Base-by-base conservation (phyloP, 306 rosid species). In the Chamaecrista fasciculata region DNA sequence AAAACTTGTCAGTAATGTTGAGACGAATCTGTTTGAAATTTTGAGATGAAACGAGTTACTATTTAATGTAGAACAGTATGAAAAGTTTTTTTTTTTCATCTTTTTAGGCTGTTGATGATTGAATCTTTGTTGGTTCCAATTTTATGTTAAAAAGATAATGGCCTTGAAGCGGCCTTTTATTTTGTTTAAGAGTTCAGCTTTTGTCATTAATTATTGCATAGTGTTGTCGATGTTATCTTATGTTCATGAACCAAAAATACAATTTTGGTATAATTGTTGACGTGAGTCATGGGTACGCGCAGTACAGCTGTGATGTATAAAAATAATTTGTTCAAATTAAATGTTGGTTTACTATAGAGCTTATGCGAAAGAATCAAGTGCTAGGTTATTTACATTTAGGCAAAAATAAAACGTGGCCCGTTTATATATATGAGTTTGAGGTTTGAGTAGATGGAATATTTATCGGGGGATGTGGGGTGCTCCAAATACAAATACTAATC, bases 141-240 rank as follows among this genome's bases (percentile, higher is more conserved):
- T 55, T 76, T 15, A 66, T 75, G 81, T 76, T 73, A 66, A 67
- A 66, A 67, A 76, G 60, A 62, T 72, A 72, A 61, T 80, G 79
- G 78, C 78, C 74, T 70, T 80, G 76, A 44, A 79, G 85, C 81
- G 77, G 85, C 82, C 80, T 33, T 52, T 62, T 0, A 39, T 74
- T 43, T 70, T 69, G 71, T 63, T 52, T 12, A 28, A 52, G 20
- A 6, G 8, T 16, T 65, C 1, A 21, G 49, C 6, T 37, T 72
- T 57, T 40, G 62, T 34, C 58, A 62, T 25, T 20, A 25, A 49
- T 72, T 36, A 7, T 25, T 23, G 23, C 15, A 49, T 67, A 26
- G 62, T 34, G 61, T 0, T 61, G 47, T 26, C 56, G 16, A 12
- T 20, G 12, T 11, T 39, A 62, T 28, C 4, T 26, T 53, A 8